Base-by-base conservation (phyloP, 768 basidiomycete genomes). In the Leucocoprinus leucothites region DNA sequence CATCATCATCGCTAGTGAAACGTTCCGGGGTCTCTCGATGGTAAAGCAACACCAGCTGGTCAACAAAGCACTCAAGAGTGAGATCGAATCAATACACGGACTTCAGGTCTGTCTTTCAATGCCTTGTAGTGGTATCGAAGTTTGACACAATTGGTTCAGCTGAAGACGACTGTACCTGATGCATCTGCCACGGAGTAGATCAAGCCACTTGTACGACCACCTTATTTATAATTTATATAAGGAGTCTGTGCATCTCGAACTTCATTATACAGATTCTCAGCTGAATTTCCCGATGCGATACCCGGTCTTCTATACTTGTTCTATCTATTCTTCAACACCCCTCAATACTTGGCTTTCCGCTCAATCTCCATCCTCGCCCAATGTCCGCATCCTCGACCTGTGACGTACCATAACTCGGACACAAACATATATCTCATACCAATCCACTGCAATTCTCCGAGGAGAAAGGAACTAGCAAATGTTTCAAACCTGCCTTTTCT, bases 11-110 rank as follows among this genome's bases (percentile, higher is more conserved):
- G 82, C 89, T 3, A 94, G 91, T 56, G 69, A 82, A n/a, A 79
- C 79, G 1, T 98, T 99, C 78, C 85, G 87, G 60, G 96, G 89
- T 8, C 71, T 98, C 38, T 70, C 90, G 1, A 88, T 84, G 41
- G 85, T 98, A 51, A 95, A 97, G 75, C 97, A 99, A 69, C 97
- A 99, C 69, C 84, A 85, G 57, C 75, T 97, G 25, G 94, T 99
- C 36, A 95, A 89, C 11, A 81, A 91, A 57, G 78, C 81, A 9
- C 72, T 99, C 59, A 94, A 95, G 72, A 75, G 87, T 63, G 97
- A 98, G 67, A 93, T 99, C 46, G 81, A 84, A 63, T 85, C 80
- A 11, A 95, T 98, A 50, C 97, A 99, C 67, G 97, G 97, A 3
- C 71, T 99, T 24, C 95, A 98, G 79, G 96, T 93, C 57, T 53